Evolutionary conservation across 2,329 filamentous ascomycete species (phyloP).

Genomic region (Apiospora arundinis): DNA sequence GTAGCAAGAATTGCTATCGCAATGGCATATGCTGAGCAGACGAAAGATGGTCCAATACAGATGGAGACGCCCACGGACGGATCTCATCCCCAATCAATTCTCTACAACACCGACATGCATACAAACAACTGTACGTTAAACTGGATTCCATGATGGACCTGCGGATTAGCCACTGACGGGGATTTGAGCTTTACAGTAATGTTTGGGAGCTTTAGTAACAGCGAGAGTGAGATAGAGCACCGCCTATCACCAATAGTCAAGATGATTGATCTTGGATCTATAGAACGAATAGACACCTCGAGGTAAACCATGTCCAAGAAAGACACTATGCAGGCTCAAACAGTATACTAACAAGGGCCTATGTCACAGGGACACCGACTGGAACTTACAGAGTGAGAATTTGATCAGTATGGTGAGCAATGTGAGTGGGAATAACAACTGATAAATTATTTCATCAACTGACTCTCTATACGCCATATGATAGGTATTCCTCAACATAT

Average conservation of each 20-base stretch:
- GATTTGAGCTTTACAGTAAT: neutral
- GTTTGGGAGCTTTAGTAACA: neutral
- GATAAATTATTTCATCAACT: neutral
- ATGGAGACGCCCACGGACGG: neutral
- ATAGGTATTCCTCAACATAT: neutral
- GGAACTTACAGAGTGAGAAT: neutral
- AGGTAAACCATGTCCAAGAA: neutral
- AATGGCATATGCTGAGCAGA: neutral
- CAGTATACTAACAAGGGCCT: neutral
- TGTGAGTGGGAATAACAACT: neutral
- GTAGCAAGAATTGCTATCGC: neutral
- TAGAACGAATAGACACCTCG: neutral
- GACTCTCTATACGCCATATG: neutral
- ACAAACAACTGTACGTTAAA: neutral
- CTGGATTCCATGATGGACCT: neutral
- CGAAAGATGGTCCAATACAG: neutral
- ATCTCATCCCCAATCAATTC: neutral
- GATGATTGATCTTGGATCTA: neutral
- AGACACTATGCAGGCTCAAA: no score
- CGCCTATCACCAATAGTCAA: neutral
- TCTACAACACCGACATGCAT: neutral
- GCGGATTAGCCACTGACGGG: neutral
- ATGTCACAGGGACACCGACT: neutral
- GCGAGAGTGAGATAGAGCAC: neutral
- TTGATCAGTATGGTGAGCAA: neutral